Evolutionary conservation across 768 basidiomycete genomes (phyloP), one percentile per base, ranked within the genome.

Genomic region (Lactarius sanguifluus): DNA sequence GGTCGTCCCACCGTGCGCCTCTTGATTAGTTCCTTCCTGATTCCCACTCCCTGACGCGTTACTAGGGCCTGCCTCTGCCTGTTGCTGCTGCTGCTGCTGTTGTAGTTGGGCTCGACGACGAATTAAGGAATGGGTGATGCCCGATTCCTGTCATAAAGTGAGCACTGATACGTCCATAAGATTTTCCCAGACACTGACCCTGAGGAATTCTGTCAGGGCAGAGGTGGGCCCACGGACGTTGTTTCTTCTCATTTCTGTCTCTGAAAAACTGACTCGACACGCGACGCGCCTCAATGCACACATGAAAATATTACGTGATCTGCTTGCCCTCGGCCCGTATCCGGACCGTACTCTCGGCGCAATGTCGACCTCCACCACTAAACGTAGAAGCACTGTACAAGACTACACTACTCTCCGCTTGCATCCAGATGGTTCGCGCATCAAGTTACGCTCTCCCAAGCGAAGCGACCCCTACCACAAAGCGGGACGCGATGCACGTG

Each of bases 221-320:
- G 91, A 93, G 0, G 89, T 86, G 2, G 93, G 92, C 0, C 93
- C 92, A 15, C 89, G 85, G 52, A 94, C 86, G 65, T 90, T 90
- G 74, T 85, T 84, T 40, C 64, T 65, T 25, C 55, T 69, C 65
- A 69, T 69, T 40, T 40, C 13, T 57, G 2, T 59, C 8, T 30
- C 3, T n/a, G 34, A 18, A 3, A 36, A 40, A 20, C 2, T 32
- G 38, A 32, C 36, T 25, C 23, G 34, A 15, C 28, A 28, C 36
- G 36, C 36, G 36, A 59, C 58, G 30, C 56, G 56, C 23, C 52
- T 54, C 52, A 32, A 36, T 18, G 20, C 6, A 4, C 15, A 32
- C 32, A 32, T 15, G 1, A 16, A 41, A 5, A 41, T 16, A 38
- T 38, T 38, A 38, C 38, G 38, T 38, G 38, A 38, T 43, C 18